Conservation (phyloP, 2,329 filamentous ascomycete genomes). For the Immersiporthe knoxdaviesiana region DNA sequence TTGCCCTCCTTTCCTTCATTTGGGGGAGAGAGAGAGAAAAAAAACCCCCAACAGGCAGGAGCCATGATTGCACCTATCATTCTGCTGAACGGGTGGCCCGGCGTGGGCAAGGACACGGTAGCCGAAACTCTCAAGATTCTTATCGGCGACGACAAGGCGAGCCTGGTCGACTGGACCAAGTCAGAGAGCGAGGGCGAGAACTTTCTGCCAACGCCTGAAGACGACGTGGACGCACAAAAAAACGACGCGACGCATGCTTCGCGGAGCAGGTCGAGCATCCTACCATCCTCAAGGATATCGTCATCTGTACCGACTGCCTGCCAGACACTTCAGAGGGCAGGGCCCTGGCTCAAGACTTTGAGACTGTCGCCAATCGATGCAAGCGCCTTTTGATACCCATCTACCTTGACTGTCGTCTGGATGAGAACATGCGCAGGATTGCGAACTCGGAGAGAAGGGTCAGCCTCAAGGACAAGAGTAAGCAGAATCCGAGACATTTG, state of each 20-base stretch:
- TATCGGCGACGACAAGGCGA: slow-evolving; percentile 37
- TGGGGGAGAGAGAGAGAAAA: not conserved
- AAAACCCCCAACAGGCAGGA: not conserved
- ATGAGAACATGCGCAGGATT: slow-evolving; percentile 35
- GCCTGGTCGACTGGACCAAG: slow-evolving; percentile 33
- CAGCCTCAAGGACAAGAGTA: slow-evolving; percentile 31
- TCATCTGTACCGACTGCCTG: slow-evolving; percentile 38
- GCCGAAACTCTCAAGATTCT: slow-evolving; percentile 39
- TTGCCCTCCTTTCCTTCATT: not conserved
- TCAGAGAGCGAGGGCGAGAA: slow-evolving; percentile 21
- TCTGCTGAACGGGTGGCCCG: slow-evolving; percentile 42
- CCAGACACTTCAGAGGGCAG: slow-evolving; percentile 35
- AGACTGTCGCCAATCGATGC: slow-evolving; percentile 32
- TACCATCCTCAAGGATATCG: slow-evolving; percentile 30
- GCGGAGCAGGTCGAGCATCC: slow-evolving; percentile 33
- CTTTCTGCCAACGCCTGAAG: slow-evolving; percentile 19
- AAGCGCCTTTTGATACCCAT: slow-evolving; percentile 37
- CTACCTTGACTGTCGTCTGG: slow-evolving; percentile 33
- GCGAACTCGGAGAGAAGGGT: slow-evolving; percentile 32
- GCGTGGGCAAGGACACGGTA: slow-evolving; percentile 39
- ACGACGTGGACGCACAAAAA: slow-evolving; percentile 22
- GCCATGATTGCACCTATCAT: slow-evolving; percentile 28
- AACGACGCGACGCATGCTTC: slow-evolving; percentile 33
- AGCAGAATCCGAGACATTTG: slow-evolving; percentile 3
- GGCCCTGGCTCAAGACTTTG: slow-evolving; percentile 33